Base-by-base conservation (phyloP, 2,329 filamentous ascomycete species). In the Coniochaeta sp. region DNA sequence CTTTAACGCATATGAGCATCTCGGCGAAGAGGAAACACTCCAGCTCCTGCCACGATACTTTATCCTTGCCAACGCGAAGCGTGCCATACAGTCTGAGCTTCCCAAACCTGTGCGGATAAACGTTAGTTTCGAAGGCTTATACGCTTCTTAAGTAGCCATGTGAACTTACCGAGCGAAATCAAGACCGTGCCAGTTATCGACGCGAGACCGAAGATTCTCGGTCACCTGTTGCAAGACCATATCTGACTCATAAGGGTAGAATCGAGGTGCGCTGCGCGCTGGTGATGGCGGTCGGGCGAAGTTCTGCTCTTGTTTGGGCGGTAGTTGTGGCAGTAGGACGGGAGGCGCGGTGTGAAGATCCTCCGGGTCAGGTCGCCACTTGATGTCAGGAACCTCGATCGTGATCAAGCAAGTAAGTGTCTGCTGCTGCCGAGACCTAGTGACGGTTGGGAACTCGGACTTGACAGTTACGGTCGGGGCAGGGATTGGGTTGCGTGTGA, bases 1-100 rank as follows among this genome's bases (percentile, higher is more conserved):
- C 94, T 71, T 97, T 99, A 55, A 99, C 91, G 65, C 94, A 99
- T 58, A 99, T 99, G 61, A 99, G 86, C 94, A 99, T 99, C 72
- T 99, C 94, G 4, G 87, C 89, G 65, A 99, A 99, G 27, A 99
- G 79, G 67, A 90, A 99, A 68, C 94, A 99, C 67, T 99, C 91
- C 51, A 99, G 73, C 67, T 97, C 94, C 73, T 99, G 94, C 94
- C 94, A 99, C 6, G 91, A 91, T 57, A 92, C 79, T 58, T 91
- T 91, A 68, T 99, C 94, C 70, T 99, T 99, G 60, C 94, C 94
- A 20, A 99, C 94, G 50, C 89, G 85, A 52, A 99, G 82, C 2
- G 87, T 91, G 26, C 91, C 92, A 62, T 96, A 91, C 28, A 97
- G 74, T 28, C 91, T 84, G 58, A 99, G 77, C 65, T 94, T 95